phyloP scores from a whole-genome alignment of 2,329 filamentous ascomycete species.

The Epichloe typhina region DNA sequence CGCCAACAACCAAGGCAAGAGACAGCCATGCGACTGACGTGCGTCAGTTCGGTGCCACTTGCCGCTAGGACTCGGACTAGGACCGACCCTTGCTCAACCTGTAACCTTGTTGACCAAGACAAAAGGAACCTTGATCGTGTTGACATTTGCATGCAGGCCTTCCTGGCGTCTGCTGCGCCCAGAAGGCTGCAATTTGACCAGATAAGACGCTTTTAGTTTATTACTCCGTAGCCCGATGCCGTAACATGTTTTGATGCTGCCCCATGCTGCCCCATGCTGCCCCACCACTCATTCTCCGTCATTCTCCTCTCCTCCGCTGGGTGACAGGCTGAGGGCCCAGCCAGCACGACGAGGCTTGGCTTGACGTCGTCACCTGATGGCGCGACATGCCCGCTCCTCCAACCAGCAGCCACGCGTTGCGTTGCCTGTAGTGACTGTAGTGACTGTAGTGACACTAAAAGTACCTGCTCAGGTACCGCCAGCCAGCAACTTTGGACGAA shows the following conservation, averaged over 20 bases:
- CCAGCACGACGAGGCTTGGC: not conserved
- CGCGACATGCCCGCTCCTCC: not conserved
- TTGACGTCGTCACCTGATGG: slow-evolving; percentile 1
- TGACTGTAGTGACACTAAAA: not conserved
- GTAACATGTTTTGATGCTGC: too few relatives aligned
- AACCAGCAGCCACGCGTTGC: not conserved
- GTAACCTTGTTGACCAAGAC: too few relatives aligned
- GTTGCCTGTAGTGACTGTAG: not conserved
- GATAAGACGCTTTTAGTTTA: too few relatives aligned
- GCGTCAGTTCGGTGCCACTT: not conserved
- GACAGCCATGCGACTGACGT: not conserved
- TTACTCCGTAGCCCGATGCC: too few relatives aligned
- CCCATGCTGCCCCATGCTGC: too few relatives aligned
- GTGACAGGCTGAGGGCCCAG: not conserved
- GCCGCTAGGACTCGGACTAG: not conserved
- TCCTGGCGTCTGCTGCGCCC: too few relatives aligned
- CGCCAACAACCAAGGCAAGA: not conserved
- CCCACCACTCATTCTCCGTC: too few relatives aligned
- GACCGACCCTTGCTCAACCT: not conserved
- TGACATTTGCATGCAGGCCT: too few relatives aligned
- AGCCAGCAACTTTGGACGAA: not conserved
- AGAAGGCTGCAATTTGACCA: too few relatives aligned
- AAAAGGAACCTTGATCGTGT: too few relatives aligned
- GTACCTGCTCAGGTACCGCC: too few relatives aligned
- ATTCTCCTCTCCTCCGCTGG: not conserved